These are phyloP conservation scores for Aspergillus alliaceus DNA, from an alignment of 2,329 filamentous ascomycete species.

Conservation along the genomic window DNA sequence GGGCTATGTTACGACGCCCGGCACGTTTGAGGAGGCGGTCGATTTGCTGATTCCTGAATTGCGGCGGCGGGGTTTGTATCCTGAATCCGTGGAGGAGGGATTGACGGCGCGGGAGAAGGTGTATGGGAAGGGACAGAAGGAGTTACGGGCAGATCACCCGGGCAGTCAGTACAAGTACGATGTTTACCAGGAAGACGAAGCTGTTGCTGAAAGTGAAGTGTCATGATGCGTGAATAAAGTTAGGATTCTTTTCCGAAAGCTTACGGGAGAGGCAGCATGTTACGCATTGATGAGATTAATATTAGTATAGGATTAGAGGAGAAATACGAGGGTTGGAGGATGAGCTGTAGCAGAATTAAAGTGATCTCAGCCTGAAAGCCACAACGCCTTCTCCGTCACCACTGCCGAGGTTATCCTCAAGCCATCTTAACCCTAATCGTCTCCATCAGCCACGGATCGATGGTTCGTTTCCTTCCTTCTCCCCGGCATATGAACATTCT, in stretches of 20 bases:
- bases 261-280: background rate
- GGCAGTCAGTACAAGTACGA: conserved; percentile 63
- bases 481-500: background rate
- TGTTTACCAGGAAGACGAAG: conserved; percentile 57
- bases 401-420: conserved; percentile 1
- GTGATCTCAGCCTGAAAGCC: background rate
- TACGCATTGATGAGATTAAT: no score
- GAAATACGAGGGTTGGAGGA: background rate
- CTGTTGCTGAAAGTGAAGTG: background rate
- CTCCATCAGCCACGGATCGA: background rate
- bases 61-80: conserved; percentile 42
- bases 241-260: background rate
- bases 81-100: conserved; percentile 34
- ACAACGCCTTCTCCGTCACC: conserved; percentile 11
- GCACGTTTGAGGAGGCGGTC: conserved; percentile 54
- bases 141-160: conserved; percentile 58
- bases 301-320: no score
- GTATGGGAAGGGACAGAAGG: conserved; percentile 60
- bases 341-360: background rate
- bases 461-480: background rate
- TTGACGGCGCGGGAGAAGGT: conserved; percentile 61
- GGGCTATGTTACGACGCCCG: conserved; percentile 52
- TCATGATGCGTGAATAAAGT: background rate
- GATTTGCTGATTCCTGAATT: conserved; percentile 52
- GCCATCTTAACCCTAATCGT: background rate